Percentiles rank a stretch among this genome's conserved stretches.
phyloP scores from a whole-genome alignment of 805 yeast species.

The Isabelozyma pseudorhagii region DNA sequence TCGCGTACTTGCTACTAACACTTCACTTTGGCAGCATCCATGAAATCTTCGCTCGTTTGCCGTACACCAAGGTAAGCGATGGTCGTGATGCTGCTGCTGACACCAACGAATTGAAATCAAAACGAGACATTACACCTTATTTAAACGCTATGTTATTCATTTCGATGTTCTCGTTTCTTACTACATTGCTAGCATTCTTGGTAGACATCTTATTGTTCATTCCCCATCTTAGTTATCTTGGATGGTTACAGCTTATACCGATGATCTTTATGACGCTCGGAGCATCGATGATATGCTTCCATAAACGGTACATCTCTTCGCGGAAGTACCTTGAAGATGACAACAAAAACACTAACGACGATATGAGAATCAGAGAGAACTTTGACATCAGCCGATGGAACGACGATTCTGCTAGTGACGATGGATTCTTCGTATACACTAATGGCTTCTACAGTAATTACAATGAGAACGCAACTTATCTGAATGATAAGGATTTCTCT shows the following conservation, averaged over 20 bases:
- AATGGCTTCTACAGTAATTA: conserved; percentile 36
- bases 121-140: conserved; percentile 24
- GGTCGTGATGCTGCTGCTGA: background rate
- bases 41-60: background rate
- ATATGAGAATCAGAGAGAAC: conserved; percentile 26
- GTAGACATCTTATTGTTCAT: conserved; percentile 79
- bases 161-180: conserved; percentile 65
- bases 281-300: conserved; percentile 65
- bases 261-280: conserved; percentile 62
- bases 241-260: conserved; percentile 78
- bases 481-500: conserved; percentile 4
- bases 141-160: conserved; percentile 53
- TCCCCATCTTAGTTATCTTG: conserved; percentile 74
- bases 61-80: too few relatives aligned
- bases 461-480: conserved; percentile 1
- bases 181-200: conserved; percentile 69
- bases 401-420: conserved; percentile 37
- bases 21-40: background rate
- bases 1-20: background rate
- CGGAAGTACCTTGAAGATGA: conserved; percentile 38
- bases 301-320: conserved; percentile 64
- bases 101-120: background rate
- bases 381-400: conserved; percentile 7
- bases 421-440: conserved; percentile 42
- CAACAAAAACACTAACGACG: conserved; percentile 21